Conservation (phyloP, 2,329 filamentous ascomycete species). For the Rutstroemia sp. region DNA sequence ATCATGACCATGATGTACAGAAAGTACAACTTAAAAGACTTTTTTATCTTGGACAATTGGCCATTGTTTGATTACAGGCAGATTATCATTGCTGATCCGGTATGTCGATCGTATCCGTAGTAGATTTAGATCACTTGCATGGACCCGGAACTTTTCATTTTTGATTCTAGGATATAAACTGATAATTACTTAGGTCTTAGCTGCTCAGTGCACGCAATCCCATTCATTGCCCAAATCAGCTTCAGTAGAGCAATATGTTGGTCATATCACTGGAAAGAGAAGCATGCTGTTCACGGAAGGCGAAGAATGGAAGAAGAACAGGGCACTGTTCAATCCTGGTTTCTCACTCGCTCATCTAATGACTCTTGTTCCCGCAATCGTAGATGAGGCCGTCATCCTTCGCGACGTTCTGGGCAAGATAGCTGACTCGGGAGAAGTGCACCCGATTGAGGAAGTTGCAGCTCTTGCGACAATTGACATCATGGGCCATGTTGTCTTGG, state of each 20-base stretch:
- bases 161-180: not conserved
- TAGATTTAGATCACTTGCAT: not conserved
- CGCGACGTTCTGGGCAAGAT: conserved; percentile 11
- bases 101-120: not conserved
- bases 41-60: conserved; percentile 8
- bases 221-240: conserved; percentile 2
- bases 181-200: not conserved
- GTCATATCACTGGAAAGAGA: conserved; percentile 10
- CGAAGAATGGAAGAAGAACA: conserved; percentile 20
- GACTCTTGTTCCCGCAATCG: conserved; percentile 15
- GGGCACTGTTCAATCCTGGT: conserved; percentile 22
- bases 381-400: conserved; percentile 17
- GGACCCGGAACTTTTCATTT: not conserved
- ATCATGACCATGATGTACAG: conserved; percentile 10
- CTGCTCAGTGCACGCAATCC: conserved; percentile 6
- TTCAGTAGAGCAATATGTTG: not conserved
- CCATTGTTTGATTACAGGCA: conserved; percentile 6
- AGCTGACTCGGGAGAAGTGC: conserved; percentile 15
- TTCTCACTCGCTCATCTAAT: conserved; percentile 17
- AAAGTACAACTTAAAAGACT: not conserved
- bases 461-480: conserved; percentile 20
- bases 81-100: conserved; percentile 6
- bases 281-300: conserved; percentile 18
- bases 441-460: conserved; percentile 15
- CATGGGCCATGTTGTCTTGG: conserved; percentile 16